phyloP scores from a whole-genome alignment of 495 filamentous ascomycete species.

The Aspergillus egyptiacus region DNA sequence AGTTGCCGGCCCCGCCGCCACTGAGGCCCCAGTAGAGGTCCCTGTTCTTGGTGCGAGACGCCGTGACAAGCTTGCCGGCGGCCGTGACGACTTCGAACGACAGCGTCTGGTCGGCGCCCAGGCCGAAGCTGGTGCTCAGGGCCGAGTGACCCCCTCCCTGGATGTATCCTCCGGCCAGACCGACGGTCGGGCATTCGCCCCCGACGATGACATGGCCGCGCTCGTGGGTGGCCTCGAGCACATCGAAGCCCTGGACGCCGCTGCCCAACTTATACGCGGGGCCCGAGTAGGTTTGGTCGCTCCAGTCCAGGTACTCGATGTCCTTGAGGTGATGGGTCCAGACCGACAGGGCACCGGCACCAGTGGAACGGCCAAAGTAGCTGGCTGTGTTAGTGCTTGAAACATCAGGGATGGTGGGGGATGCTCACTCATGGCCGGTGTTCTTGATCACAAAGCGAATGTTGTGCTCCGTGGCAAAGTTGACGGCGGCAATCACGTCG shows the following conservation, averaged over 20 bases:
- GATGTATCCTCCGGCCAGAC: slow-evolving; percentile 51
- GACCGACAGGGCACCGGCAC: slow-evolving; percentile 46
- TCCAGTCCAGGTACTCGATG: slow-evolving; percentile 38
- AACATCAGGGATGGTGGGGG: neutral
- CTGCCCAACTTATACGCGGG: slow-evolving; percentile 52
- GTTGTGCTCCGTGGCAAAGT: slow-evolving; percentile 52
- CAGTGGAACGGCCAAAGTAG: slow-evolving; percentile 55
- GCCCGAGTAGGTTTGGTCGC: slow-evolving; percentile 38
- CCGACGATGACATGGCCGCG: slow-evolving; percentile 28
- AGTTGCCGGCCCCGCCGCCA: slow-evolving; percentile 61
- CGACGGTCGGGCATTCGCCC: slow-evolving; percentile 38
- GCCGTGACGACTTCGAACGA: slow-evolving; percentile 59
- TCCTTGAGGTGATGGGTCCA: slow-evolving; percentile 57
- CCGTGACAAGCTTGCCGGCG: slow-evolving; percentile 44
- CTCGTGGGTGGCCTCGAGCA: slow-evolving; percentile 40
- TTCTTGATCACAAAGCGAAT: slow-evolving; percentile 61
- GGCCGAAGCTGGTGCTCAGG: slow-evolving; percentile 47
- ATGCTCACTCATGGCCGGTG: slow-evolving; percentile 51
- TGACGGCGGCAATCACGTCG: slow-evolving; percentile 35
- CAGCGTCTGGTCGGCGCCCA: slow-evolving; percentile 59
- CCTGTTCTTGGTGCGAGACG: slow-evolving; percentile 46
- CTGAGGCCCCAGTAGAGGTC: slow-evolving; percentile 67
- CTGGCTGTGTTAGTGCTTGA: slow-evolving; percentile 10
- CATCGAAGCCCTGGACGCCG: slow-evolving; percentile 46
- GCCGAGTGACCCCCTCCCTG: slow-evolving; percentile 60